Conservation (phyloP, 2,329 filamentous ascomycete species). For the Calonectria naviculata region DNA sequence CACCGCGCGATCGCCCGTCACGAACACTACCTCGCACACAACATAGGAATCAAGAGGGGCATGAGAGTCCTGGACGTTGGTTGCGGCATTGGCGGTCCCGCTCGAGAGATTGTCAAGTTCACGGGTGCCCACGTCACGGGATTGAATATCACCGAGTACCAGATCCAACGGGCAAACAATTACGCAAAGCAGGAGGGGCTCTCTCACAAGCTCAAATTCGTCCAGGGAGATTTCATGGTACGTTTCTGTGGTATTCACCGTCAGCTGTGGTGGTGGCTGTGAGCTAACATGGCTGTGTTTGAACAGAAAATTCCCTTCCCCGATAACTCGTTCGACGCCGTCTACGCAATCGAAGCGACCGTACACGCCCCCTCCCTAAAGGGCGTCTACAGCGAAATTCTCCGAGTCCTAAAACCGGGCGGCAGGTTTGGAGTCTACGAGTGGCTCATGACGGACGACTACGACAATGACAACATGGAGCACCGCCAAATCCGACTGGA, state of each 20-base stretch:
- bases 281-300: background rate
- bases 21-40: constrained; percentile 92
- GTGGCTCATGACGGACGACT: constrained; percentile 97
- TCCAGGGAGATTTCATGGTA: constrained; percentile 94
- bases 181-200: constrained; percentile 86
- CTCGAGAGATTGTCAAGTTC: constrained; percentile 93
- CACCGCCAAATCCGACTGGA: constrained; percentile 89
- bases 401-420: constrained; percentile 92
- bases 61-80: constrained; percentile 95
- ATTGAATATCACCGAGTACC: constrained; percentile 98
- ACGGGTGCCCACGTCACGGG: constrained; percentile 86
- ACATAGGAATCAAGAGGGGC: constrained; percentile 81
- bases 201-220: constrained; percentile 79
- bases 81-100: constrained; percentile 94
- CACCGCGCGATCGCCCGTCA: constrained; percentile 90
- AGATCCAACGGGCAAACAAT: constrained; percentile 85
- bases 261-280: background rate
- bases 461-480: constrained; percentile 84
- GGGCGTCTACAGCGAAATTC: constrained; percentile 91
- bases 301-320: constrained; percentile 87
- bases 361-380: constrained; percentile 89
- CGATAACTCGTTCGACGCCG: constrained; percentile 88
- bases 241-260: constrained; percentile 22
- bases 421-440: constrained; percentile 95
- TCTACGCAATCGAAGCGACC: constrained; percentile 95